A percentile compares a stretch with the other conserved stretches of the same genome.
These are phyloP conservation scores for Cryphonectria japonica DNA, from an alignment of 2,329 filamentous ascomycete genomes.

Conservation along the genomic window DNA sequence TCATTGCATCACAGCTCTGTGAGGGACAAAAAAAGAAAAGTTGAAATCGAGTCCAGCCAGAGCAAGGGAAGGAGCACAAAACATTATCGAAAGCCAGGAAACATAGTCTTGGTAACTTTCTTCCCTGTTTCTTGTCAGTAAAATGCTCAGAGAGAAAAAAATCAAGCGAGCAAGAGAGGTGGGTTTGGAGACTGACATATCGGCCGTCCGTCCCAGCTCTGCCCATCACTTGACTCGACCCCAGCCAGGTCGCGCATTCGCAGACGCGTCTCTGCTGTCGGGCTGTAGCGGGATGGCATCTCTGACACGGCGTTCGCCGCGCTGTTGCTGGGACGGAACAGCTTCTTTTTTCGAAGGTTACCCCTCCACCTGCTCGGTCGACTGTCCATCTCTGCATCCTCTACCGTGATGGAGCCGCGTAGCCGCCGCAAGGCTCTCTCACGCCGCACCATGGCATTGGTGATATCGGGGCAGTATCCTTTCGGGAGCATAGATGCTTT, in stretches of 20 bases:
- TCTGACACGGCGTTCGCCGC: slow-evolving; percentile 25
- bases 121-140: slow-evolving; percentile 10
- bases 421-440: slow-evolving; percentile 71
- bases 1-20: slow-evolving; percentile 15
- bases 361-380: slow-evolving; percentile 31
- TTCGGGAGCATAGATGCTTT: slow-evolving; percentile 79
- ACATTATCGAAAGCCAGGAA: slow-evolving; percentile 24
- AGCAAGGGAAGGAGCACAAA: neutral
- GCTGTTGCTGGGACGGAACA: slow-evolving; percentile 33
- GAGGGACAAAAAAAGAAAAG: slow-evolving; percentile 13
- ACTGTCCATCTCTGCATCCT: slow-evolving; percentile 40
- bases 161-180: neutral
- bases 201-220: slow-evolving; percentile 23
- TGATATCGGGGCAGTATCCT: slow-evolving; percentile 70
- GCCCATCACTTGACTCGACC: slow-evolving; percentile 31
- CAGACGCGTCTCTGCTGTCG: slow-evolving; percentile 27
- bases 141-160: neutral
- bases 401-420: slow-evolving; percentile 55
- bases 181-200: slow-evolving; percentile 19
- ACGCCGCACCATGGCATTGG: slow-evolving; percentile 83
- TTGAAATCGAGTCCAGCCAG: neutral
- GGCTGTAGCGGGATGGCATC: slow-evolving; percentile 24
- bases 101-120: slow-evolving; percentile 15
- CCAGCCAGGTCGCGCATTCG: slow-evolving; percentile 39
- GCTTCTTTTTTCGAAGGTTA: slow-evolving; percentile 31